Evolutionary conservation across 2,329 filamentous ascomycete genomes (phyloP).

Genomic region (Colletotrichum sansevieriae): DNA sequence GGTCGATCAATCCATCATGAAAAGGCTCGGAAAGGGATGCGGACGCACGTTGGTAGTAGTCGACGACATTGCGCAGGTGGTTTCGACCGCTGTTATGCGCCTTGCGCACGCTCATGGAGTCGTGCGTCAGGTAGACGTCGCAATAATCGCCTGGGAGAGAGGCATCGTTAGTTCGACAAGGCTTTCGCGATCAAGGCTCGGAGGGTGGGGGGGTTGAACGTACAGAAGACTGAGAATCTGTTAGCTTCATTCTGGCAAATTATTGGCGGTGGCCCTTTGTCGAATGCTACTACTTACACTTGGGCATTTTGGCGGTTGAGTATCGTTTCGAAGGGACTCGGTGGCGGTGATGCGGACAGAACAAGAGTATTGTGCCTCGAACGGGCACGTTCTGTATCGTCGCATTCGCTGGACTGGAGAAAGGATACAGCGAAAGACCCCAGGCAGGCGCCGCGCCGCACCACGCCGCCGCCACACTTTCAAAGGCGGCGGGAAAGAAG

Average conservation of each 20-base stretch:
- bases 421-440: not conserved
- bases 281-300: constrained; percentile 78
- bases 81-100: constrained; percentile 97
- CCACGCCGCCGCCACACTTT: constrained; percentile 29
- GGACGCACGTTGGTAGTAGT: constrained; percentile 92
- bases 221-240: constrained; percentile 72
- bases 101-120: constrained; percentile 99
- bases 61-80: constrained; percentile 95
- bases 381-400: constrained; percentile 15
- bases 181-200: constrained; percentile 16
- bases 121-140: constrained; percentile 99
- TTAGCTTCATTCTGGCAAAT: constrained; percentile 40
- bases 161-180: constrained; percentile 48
- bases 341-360: not conserved
- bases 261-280: not conserved
- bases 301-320: constrained; percentile 75
- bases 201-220: not conserved
- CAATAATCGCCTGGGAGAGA: constrained; percentile 84
- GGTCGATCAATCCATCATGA: not conserved
- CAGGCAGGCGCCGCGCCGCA: not conserved
- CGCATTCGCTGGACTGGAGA: constrained; percentile 26
- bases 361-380: constrained; percentile 27
- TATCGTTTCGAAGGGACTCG: not conserved
- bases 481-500: constrained; percentile 12
- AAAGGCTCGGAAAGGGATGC: constrained; percentile 6